Conservation (phyloP, 345 rosid genomes). For the Cardamine chenopodiifolia region DNA sequence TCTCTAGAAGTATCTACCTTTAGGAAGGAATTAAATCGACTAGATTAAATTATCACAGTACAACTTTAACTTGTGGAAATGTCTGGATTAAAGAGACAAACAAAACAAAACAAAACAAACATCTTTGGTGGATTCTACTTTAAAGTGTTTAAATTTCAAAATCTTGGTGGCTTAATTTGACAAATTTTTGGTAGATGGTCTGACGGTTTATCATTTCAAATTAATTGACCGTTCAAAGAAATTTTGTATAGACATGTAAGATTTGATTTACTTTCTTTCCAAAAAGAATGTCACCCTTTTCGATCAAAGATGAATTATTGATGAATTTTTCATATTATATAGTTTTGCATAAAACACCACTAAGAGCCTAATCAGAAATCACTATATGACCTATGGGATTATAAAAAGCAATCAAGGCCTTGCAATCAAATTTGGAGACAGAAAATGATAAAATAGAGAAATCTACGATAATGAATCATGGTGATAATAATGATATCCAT, state of each 20-base stretch:
- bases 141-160: background rate
- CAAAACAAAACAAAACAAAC: background rate
- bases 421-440: slow-evolving; percentile 7
- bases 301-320: background rate
- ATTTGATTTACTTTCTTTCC: background rate
- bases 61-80: background rate
- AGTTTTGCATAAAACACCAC: background rate
- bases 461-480: slow-evolving; percentile 12
- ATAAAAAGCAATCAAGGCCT: background rate
- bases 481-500: background rate
- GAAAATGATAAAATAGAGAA: slow-evolving; percentile 1
- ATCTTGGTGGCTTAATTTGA: background rate
- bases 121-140: background rate
- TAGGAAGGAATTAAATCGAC: background rate
- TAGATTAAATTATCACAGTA: background rate
- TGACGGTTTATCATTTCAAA: background rate
- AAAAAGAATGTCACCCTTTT: background rate
- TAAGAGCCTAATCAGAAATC: background rate
- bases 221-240: background rate
- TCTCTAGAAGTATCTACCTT: background rate
- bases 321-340: background rate
- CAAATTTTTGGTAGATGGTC: background rate
- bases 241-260: background rate
- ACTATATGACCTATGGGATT: background rate
- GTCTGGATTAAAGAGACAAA: background rate